Evolutionary conservation across 2,329 filamentous ascomycete species (phyloP), one percentile per base, ranked within the genome.

Genomic region (Fusarium albidum): DNA sequence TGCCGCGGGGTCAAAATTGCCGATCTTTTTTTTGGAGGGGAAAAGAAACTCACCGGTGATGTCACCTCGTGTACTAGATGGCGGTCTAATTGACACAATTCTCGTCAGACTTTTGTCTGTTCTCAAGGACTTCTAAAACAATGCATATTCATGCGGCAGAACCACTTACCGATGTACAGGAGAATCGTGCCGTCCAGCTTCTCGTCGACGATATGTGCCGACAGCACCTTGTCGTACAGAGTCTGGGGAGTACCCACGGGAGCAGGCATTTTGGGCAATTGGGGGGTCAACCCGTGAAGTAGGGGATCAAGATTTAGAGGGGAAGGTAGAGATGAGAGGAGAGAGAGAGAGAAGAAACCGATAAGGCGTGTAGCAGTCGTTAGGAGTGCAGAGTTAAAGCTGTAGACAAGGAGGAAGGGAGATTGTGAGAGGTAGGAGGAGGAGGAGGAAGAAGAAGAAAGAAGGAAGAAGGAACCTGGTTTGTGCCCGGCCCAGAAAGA

Each of bases 21-120:
- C 43, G 53, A 43, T 34, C 29, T 13, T 13, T 11, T 29, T 21
- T 39, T 42, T 25, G 25, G 34, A 43, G 44, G 6, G 40, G n/a
- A n/a, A 47, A 15, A 41, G 45, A 45, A 57, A 75, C 88, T 72
- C 83, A 92, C 90, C 60, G 95, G 95, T 68, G 94, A 97, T 68
- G 95, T 99, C 73, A 99, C 95, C 82, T 99, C 95, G 74, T 99
- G 95, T 58, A 98, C 93, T 59, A 99, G 83, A 82, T 99, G 95
- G 75, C 95, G 86, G 78, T 96, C 92, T 93, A 45, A 34, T 52
- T 38, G 25, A 17, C 40, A 21, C 37, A 52, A 33, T 15, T 46
- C 18, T 39, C 9, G 49, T 66, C 47, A 66, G 61, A 28, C 28
- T 14, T 12, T 28, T 21, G n/a, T n/a, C n/a, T 25, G 27, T 9